These are phyloP conservation scores for Aspergillus thermomutatus DNA, from an alignment of 2,329 filamentous ascomycete genomes.

Conservation along the genomic window DNA sequence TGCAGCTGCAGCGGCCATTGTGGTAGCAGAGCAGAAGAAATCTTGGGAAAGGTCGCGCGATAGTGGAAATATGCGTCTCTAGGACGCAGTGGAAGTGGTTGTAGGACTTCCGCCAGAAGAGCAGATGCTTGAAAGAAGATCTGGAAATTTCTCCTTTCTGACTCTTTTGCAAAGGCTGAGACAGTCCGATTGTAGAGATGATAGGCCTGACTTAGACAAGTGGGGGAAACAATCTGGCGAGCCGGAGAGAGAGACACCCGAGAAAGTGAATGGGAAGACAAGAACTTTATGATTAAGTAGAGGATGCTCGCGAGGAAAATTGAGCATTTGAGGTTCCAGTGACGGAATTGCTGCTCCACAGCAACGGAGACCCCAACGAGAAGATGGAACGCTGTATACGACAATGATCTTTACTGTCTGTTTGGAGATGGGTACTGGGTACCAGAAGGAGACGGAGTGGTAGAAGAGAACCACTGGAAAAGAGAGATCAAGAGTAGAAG, in stretches of 20 bases:
- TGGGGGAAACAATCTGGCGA: background rate
- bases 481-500: conserved; percentile 5
- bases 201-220: background rate
- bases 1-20: conserved; percentile 7
- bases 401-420: background rate
- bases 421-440: background rate
- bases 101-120: background rate
- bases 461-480: conserved; percentile 2
- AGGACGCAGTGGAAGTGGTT: background rate
- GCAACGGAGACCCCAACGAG: background rate
- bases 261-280: background rate
- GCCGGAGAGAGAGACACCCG: background rate
- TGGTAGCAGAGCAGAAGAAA: background rate
- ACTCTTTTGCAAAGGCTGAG: background rate
- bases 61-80: background rate
- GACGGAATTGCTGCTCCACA: background rate
- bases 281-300: background rate
- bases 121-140: background rate
- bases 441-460: background rate
- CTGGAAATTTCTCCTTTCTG: background rate
- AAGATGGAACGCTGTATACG: background rate
- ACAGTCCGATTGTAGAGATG: background rate
- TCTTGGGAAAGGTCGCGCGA: background rate
- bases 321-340: background rate
- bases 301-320: background rate